Evolutionary conservation across 495 filamentous ascomycete species (phyloP).

Genomic region (Zalerion maritima): DNA sequence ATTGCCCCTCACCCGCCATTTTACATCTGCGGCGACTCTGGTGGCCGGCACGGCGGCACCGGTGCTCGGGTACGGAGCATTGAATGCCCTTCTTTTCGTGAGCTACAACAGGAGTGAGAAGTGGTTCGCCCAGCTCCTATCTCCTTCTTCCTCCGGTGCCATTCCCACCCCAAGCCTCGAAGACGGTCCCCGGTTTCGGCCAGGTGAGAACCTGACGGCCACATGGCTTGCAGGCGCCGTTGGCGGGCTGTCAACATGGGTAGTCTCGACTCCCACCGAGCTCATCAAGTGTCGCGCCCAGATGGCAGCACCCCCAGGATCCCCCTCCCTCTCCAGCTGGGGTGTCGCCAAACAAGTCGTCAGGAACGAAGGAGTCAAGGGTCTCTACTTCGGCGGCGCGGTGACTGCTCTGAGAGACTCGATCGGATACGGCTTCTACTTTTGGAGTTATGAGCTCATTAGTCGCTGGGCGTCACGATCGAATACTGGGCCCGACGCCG

Average conservation of each 20-base stretch:
- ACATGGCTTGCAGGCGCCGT: conserved; percentile 63
- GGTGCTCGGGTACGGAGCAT: conserved; percentile 71
- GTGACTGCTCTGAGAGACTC: conserved; percentile 71
- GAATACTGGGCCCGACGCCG: background rate
- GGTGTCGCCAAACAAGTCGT: conserved; percentile 46
- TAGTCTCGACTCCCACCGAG: conserved; percentile 72
- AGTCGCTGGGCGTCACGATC: conserved; percentile 30
- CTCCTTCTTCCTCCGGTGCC: conserved; percentile 24
- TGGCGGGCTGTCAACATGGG: conserved; percentile 68
- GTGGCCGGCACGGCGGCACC: conserved; percentile 59
- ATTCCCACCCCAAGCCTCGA: conserved; percentile 6
- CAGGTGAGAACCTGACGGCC: conserved; percentile 35
- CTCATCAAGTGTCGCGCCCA: conserved; percentile 78
- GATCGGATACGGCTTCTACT: conserved; percentile 88
- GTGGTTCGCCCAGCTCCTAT: no score
- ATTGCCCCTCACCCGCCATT: conserved; percentile 14
- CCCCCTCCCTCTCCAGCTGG: conserved; percentile 34
- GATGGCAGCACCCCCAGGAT: conserved; percentile 18
- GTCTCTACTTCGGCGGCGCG: conserved; percentile 61
- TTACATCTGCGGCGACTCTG: conserved; percentile 16
- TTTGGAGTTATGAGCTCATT: conserved; percentile 70
- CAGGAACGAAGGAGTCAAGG: conserved; percentile 45
- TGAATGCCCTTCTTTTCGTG: conserved; percentile 78
- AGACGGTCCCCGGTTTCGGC: no score
- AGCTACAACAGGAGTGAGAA: conserved; percentile 69